Percentiles rank a stretch among this genome's conserved stretches.
These are phyloP conservation scores for Cercospora zeina DNA, from an alignment of 2,329 filamentous ascomycete species.

Conservation along the genomic window DNA sequence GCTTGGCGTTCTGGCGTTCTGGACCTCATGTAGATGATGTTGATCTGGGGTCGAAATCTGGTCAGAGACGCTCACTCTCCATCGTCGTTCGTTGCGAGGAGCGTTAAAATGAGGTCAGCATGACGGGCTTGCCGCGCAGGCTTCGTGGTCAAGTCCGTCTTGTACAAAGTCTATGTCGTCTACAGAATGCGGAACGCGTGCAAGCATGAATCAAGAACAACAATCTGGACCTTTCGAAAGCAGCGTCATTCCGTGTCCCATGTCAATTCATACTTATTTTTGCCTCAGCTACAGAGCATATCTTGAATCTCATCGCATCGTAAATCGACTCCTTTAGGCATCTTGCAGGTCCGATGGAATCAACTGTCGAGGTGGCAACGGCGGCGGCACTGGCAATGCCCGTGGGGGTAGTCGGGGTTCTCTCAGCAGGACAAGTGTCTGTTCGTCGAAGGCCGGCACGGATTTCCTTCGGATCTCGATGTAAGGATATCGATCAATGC, in stretches of 20 bases:
- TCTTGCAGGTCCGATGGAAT: background rate
- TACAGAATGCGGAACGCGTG: too few species aligned
- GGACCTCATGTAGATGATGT: background rate
- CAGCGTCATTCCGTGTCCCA: background rate
- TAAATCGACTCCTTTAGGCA: background rate
- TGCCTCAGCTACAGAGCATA: background rate
- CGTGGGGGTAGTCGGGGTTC: constrained; percentile 1
- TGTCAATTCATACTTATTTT: background rate
- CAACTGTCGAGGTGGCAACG: constrained; percentile 9
- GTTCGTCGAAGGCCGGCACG: constrained; percentile 8
- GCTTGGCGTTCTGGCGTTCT: background rate
- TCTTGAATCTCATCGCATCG: background rate
- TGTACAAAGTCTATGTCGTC: too few species aligned
- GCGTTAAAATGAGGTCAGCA: too few species aligned
- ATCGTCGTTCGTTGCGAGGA: background rate
- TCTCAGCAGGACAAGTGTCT: constrained; percentile 3
- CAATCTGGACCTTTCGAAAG: background rate
- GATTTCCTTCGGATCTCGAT: constrained; percentile 10
- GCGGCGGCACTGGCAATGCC: background rate
- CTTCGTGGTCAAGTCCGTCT: background rate
- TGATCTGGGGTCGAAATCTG: background rate
- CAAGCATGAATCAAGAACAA: background rate
- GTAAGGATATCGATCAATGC: constrained; percentile 17
- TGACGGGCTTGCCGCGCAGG: background rate
- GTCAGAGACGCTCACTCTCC: background rate